A percentile compares a stretch with the other conserved stretches of the same genome.
These are phyloP conservation scores for Incumbomyces delicatus DNA, from an alignment of 2,329 filamentous ascomycete species.

Conservation along the genomic window DNA sequence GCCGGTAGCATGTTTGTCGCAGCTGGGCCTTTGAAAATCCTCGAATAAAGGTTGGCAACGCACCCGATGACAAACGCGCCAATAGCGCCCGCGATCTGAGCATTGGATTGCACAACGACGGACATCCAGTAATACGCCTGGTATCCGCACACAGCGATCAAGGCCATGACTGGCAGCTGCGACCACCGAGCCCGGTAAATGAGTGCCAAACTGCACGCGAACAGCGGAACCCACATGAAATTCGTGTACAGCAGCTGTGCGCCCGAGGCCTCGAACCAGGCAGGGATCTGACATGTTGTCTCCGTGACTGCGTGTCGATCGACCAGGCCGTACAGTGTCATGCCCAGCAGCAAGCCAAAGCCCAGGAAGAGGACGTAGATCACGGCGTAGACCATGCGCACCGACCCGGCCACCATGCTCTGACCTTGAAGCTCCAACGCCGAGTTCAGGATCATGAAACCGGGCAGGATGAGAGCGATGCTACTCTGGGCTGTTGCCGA, in stretches of 20 bases:
- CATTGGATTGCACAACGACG: constrained; percentile 56
- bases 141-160: constrained; percentile 65
- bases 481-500: constrained; percentile 63
- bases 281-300: constrained; percentile 12
- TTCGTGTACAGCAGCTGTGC: constrained; percentile 33
- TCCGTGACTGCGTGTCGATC: constrained; percentile 12
- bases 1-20: constrained; percentile 78
- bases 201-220: constrained; percentile 63
- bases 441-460: constrained; percentile 52
- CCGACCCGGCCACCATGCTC: constrained; percentile 59
- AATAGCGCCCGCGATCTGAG: constrained; percentile 67
- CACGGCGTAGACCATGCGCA: constrained; percentile 65
- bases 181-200: constrained; percentile 76
- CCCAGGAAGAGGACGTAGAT: constrained; percentile 65
- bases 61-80: constrained; percentile 68
- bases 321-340: constrained; percentile 43
- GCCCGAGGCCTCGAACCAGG: constrained; percentile 36
- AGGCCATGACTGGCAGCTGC: constrained; percentile 65
- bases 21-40: constrained; percentile 63
- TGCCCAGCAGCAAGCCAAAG: constrained; percentile 61
- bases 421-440: constrained; percentile 60
- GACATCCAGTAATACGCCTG: constrained; percentile 65
- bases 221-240: constrained; percentile 65
- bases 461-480: constrained; percentile 64
- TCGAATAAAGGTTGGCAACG: constrained; percentile 67